Evolutionary conservation across 2,329 filamentous ascomycete genomes (phyloP).

Genomic region (Verticillium tricorpus): DNA sequence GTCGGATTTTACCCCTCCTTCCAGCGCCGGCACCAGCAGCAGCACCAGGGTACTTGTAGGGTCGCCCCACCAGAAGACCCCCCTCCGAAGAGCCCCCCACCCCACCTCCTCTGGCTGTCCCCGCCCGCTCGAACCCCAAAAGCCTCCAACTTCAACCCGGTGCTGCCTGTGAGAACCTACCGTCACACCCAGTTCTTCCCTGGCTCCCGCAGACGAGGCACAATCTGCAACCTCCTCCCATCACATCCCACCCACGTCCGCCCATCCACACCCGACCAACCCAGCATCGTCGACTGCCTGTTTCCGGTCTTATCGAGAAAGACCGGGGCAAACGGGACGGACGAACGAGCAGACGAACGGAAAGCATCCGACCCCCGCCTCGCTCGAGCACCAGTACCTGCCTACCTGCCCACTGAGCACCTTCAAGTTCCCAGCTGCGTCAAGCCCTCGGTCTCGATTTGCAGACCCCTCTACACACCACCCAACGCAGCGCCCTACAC

Average conservation of each 20-base stretch:
- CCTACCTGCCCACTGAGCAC: background rate
- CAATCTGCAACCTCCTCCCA: background rate
- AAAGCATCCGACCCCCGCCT: background rate
- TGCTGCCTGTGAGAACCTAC: background rate
- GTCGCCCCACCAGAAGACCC: background rate
- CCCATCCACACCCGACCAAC: background rate
- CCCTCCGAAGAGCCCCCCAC: background rate
- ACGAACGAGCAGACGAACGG: background rate
- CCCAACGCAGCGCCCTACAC: background rate
- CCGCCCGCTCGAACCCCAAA: background rate
- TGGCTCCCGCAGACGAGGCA: background rate
- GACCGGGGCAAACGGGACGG: background rate
- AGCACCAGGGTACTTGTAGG: background rate
- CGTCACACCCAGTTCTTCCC: background rate
- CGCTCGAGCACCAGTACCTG: background rate
- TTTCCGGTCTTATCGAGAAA: background rate
- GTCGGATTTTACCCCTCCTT: conserved; percentile 3
- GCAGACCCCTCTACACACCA: background rate
- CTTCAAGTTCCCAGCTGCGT: background rate
- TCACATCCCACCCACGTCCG: background rate
- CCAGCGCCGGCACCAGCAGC: conserved; percentile 3
- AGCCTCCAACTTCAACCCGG: background rate
- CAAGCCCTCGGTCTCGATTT: background rate
- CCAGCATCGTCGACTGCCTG: background rate
- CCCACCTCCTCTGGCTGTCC: background rate